Base-by-base conservation (phyloP, 2,329 filamentous ascomycete species). In the Amauroascus niger region DNA sequence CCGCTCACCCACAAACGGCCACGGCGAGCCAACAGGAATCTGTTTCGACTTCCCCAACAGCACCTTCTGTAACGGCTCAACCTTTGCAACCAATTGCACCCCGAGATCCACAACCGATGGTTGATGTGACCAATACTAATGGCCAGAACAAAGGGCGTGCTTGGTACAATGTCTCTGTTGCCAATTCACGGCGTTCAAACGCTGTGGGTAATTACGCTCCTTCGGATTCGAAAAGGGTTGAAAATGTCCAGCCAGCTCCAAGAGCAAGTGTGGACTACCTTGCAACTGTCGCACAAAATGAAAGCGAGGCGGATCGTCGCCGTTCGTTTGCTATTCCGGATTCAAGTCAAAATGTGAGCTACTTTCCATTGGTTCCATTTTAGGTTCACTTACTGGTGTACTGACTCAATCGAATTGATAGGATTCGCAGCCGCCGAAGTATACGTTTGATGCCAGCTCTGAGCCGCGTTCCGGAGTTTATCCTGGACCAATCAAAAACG, bases 151-250 rank as follows among this genome's bases (percentile, higher is more conserved):
- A 69, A 52, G 59, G 67, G 32, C 64, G 63, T 52, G 64, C 62
- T 14, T 65, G 64, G 60, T 69, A 69, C 49, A 62, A 62, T 44
- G 67, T 68, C 22, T 66, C 67, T 46, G 59, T 60, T 26, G 60
- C 62, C 26, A 64, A 59, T 40, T 55, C 61, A 16, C 63, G 62
- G 6, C 60, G 63, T 32, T 57, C 62, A 20, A 65, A 65, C 32
- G 65, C 65, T 35, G 60, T 65, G 18, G 61, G 65, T 16, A 68
- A 71, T 37, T 71, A 67, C 14, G 74, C 72, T n/a, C 73, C 74
- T 1, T 72, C 74, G 59, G 73, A 74, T 60, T 74, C 72, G 1
- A 75, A 71, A 58, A 75, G 72, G 60, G 75, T 72, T 52, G 74
- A 76, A 55, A 72, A 71, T 14, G 71, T 13, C 20, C 43, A 48